Conservation (phyloP, 495 filamentous ascomycete genomes). For the Hyphodiscus hymeniophilus region DNA sequence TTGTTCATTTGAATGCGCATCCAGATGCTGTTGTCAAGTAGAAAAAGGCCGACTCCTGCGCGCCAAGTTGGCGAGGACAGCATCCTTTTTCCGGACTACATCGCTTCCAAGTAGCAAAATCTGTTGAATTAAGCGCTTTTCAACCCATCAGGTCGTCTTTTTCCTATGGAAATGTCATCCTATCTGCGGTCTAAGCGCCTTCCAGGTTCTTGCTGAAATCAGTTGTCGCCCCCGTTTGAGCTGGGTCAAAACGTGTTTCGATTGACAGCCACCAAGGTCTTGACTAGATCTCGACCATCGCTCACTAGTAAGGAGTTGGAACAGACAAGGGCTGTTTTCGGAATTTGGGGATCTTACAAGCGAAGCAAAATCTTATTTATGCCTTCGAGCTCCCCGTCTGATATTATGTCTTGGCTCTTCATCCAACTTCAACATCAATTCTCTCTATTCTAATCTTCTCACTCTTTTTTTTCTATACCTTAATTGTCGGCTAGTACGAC, state of each 20-base stretch:
- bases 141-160: background rate
- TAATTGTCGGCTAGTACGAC: slow-evolving; percentile 27
- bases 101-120: background rate
- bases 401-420: slow-evolving; percentile 15
- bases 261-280: slow-evolving; percentile 22
- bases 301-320: slow-evolving; percentile 18
- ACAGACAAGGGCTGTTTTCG: slow-evolving; percentile 19
- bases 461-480: slow-evolving; percentile 9
- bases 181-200: slow-evolving; percentile 4
- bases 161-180: slow-evolving; percentile 8
- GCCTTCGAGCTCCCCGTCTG: slow-evolving; percentile 22
- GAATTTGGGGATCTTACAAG: slow-evolving; percentile 26
- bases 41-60: too few species aligned
- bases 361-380: slow-evolving; percentile 23
- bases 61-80: background rate
- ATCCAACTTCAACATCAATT: slow-evolving; percentile 21
- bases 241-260: slow-evolving; percentile 35
- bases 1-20: too few species aligned
- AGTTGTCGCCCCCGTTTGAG: slow-evolving; percentile 15
- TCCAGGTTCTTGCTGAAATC: too few species aligned
- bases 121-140: too few species aligned
- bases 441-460: slow-evolving; percentile 21
- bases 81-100: background rate
- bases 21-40: too few species aligned
- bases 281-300: slow-evolving; percentile 12